A percentile compares a stretch with the other conserved stretches of the same genome.
These are phyloP conservation scores for Coelastrella sp. DNA, from an alignment of 139 green algal genomes.

Conservation along the genomic window DNA sequence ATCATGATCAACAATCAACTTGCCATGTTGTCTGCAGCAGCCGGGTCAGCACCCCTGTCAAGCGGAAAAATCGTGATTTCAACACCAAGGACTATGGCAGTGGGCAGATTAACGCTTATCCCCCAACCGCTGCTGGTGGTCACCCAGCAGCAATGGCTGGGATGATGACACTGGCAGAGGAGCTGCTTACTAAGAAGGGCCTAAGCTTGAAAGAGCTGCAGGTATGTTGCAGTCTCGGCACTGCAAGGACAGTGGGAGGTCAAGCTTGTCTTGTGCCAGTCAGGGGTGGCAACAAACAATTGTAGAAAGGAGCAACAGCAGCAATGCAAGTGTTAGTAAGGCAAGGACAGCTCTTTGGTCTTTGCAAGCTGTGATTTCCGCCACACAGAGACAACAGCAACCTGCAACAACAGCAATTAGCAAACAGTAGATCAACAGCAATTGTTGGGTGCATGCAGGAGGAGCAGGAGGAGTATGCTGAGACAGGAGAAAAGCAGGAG, in stretches of 20 bases:
- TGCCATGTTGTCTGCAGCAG: not conserved
- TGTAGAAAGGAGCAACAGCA: no score
- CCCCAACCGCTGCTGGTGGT: constrained; percentile 9
- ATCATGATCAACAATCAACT: not conserved
- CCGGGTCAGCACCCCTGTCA: constrained; percentile 49
- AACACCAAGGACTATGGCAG: constrained; percentile 38
- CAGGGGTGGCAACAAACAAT: no score
- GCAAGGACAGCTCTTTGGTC: no score
- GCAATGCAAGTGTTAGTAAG: no score
- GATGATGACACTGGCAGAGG: constrained; percentile 51
- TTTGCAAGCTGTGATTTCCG: no score
- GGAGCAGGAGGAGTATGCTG: constrained; percentile 52
- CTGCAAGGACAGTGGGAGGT: no score
- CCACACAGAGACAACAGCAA: no score
- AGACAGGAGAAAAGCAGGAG: constrained; percentile 47
- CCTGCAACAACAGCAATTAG: no score
- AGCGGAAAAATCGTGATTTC: constrained; percentile 39
- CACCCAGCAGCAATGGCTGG: constrained; percentile 32
- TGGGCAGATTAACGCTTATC: constrained; percentile 52
- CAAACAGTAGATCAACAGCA: no score
- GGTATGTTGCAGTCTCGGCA: not conserved
- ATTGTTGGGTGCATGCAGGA: not conserved
- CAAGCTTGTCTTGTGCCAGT: no score
- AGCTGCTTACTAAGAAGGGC: constrained; percentile 53
- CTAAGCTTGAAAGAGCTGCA: constrained; percentile 48